A percentile compares a stretch with the other conserved stretches of the same genome.
phyloP scores from a whole-genome alignment of 2,329 filamentous ascomycete species.

The Colletotrichum ledebouriae region DNA sequence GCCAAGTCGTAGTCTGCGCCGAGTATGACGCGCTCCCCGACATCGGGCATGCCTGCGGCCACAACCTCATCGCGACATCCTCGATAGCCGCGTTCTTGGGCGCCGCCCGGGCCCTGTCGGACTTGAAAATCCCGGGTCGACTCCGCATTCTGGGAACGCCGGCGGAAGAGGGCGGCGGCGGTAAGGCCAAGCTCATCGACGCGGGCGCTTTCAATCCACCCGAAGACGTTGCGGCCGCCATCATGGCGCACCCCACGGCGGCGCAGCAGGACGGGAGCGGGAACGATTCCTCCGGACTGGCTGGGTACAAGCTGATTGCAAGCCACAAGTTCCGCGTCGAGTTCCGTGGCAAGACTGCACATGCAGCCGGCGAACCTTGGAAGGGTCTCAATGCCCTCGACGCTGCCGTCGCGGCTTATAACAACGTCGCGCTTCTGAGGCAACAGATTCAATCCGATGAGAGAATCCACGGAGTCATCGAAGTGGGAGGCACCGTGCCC shows the following conservation, averaged over 20 bases:
- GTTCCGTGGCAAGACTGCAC: slow-evolving; percentile 52
- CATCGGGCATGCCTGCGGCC: slow-evolving; percentile 62
- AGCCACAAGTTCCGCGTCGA: slow-evolving; percentile 51
- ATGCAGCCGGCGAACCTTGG: slow-evolving; percentile 55
- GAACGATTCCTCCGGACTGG: slow-evolving; percentile 43
- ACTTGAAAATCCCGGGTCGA: slow-evolving; percentile 50
- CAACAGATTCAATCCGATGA: slow-evolving; percentile 56
- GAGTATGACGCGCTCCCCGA: slow-evolving; percentile 63
- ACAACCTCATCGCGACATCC: slow-evolving; percentile 60
- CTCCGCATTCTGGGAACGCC: slow-evolving; percentile 58
- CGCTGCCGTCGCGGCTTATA: slow-evolving; percentile 53
- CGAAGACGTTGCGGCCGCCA: slow-evolving; percentile 53
- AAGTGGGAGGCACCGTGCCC: slow-evolving; percentile 52
- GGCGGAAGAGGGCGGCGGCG: slow-evolving; percentile 59
- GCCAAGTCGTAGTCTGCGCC: slow-evolving; percentile 57
- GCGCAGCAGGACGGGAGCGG: slow-evolving; percentile 33
- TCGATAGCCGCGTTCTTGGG: slow-evolving; percentile 57
- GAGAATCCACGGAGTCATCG: slow-evolving; percentile 54
- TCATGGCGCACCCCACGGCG: slow-evolving; percentile 48
- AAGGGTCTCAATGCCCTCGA: slow-evolving; percentile 55
- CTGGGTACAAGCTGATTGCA: slow-evolving; percentile 50
- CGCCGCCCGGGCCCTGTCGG: slow-evolving; percentile 51
- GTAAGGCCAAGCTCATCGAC: slow-evolving; percentile 55
- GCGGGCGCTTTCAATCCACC: slow-evolving; percentile 49
- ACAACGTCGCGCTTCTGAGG: slow-evolving; percentile 52